Evolutionary conservation across 2,329 filamentous ascomycete species (phyloP), one percentile per base, ranked within the genome.

Genomic region (Cladosporium halotolerans): DNA sequence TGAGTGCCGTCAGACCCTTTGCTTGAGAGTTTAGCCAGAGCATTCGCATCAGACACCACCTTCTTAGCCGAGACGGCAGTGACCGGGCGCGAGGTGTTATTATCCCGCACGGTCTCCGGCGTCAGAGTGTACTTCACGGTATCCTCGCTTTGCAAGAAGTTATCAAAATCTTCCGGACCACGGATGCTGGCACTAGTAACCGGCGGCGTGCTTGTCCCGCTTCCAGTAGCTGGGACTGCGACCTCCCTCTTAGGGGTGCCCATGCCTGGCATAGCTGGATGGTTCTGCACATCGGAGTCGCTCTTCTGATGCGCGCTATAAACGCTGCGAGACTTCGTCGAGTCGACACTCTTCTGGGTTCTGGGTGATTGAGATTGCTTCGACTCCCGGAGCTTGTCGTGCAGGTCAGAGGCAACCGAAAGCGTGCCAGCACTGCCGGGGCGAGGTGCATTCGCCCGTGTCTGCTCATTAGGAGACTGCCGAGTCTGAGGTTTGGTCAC

Each of bases 91-190:
- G 47, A 31, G 8, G 13, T 7, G 13, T 14, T 16, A 14, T 67
- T 57, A 51, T 73, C 74, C 40, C 74, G 70, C 61, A 77, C 71
- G 44, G 63, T 70, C 52, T 75, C 69, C 18, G 75, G 75, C 10
- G 75, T 77, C 50, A 78, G 63, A 6, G 75, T 77, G 61, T 73
- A 76, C 60, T 77, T 77, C 18, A 77, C 72, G 4, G 74, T 77
- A 28, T 77, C 75, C 42, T 71, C 68, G 14, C 72, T 67, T 59
- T 73, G 71, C 40, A 77, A 69, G 39, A 76, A 68, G 39, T 70
- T 68, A 51, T 78, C 75, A 58, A 78, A 78, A 55, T 77, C 73
- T 49, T 68, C 63, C 6, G 66, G 65, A 9, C 64, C 66, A 23
- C 61, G 61, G 41, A 67, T 68, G 41, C 61, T 66, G 3, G 65